Percentiles rank a stretch among this genome's conserved stretches.
Conservation (phyloP, 225 moss, liverwort and hornwort species). For the Takakia lepidozioides region DNA sequence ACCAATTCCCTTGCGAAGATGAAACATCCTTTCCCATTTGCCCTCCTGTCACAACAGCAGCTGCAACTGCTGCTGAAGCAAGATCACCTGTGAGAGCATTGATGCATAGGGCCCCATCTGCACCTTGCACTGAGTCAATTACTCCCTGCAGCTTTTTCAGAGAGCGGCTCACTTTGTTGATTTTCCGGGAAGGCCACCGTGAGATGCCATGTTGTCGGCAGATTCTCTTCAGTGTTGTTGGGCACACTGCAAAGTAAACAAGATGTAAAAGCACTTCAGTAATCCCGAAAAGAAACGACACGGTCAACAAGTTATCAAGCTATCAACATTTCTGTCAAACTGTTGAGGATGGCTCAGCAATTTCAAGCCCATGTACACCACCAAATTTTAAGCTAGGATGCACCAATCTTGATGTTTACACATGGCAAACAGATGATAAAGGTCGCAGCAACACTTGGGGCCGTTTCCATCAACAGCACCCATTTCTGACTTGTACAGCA, state of each 20-base stretch:
- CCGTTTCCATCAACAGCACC: too few relatives aligned
- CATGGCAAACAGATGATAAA: too few relatives aligned
- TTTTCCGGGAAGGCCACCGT: conserved; percentile 97
- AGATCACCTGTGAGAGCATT: conserved; percentile 73
- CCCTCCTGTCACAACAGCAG: conserved; percentile 45
- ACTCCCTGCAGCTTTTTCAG: conserved; percentile 96
- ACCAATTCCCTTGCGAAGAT: conserved; percentile 53
- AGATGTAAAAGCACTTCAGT: too few relatives aligned
- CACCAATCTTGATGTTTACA: too few relatives aligned
- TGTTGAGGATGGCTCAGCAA: too few relatives aligned
- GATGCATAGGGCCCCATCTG: conserved; percentile 87
- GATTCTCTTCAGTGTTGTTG: conserved; percentile 91
- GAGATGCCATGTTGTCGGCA: conserved; percentile 98
- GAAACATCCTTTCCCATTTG: conserved; percentile 63
- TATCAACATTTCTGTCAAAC: too few relatives aligned
- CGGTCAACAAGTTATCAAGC: too few relatives aligned
- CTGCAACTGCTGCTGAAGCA: conserved; percentile 81
- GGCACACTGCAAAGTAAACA: conserved; percentile 91
- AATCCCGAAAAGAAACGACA: too few relatives aligned
- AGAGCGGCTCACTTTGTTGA: conserved; percentile 97
- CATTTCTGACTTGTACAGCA: too few relatives aligned
- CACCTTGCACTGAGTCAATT: conserved; percentile 95
- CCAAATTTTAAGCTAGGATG: too few relatives aligned
- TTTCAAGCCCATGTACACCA: too few relatives aligned
- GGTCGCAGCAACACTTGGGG: too few relatives aligned